Evolutionary conservation across 495 filamentous ascomycete genomes (phyloP).

Genomic region (Daldinia loculata): DNA sequence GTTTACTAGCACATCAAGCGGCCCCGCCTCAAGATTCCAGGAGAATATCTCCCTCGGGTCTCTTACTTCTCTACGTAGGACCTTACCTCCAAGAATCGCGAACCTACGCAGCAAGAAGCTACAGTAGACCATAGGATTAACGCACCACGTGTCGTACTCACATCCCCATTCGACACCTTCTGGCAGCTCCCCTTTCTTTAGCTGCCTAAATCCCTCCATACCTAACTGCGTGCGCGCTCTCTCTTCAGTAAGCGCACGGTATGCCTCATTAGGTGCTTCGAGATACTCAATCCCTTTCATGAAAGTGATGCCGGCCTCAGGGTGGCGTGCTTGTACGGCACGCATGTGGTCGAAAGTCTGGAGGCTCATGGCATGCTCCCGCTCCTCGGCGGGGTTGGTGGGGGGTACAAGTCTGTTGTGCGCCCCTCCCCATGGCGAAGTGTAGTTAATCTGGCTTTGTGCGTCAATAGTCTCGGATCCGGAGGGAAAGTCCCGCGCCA

Average conservation of each 20-base stretch:
- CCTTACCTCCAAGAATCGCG: slow-evolving; percentile 58
- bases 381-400: slow-evolving; percentile 33
- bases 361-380: slow-evolving; percentile 60
- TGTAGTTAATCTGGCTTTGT: slow-evolving; percentile 63
- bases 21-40: slow-evolving; percentile 45
- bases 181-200: slow-evolving; percentile 54
- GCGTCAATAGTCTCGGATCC: slow-evolving; percentile 55
- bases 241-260: slow-evolving; percentile 44
- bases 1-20: slow-evolving; percentile 64
- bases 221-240: slow-evolving; percentile 50
- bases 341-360: slow-evolving; percentile 63
- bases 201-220: slow-evolving; percentile 56
- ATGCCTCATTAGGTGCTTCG: slow-evolving; percentile 56
- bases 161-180: slow-evolving; percentile 62
- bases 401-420: slow-evolving; percentile 67
- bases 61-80: slow-evolving; percentile 55
- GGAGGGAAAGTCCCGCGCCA: slow-evolving; percentile 65
- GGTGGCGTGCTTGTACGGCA: slow-evolving; percentile 48
- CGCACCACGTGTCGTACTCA: slow-evolving; percentile 64
- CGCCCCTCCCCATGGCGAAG: slow-evolving; percentile 72
- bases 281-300: slow-evolving; percentile 68
- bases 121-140: slow-evolving; percentile 71
- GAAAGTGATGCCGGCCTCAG: slow-evolving; percentile 62
- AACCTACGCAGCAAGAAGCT: slow-evolving; percentile 63
- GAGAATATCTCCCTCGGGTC: slow-evolving; percentile 59